phyloP scores from a whole-genome alignment of 1,284 basidiomycete species.

The Uromyces viciae-fabae region DNA sequence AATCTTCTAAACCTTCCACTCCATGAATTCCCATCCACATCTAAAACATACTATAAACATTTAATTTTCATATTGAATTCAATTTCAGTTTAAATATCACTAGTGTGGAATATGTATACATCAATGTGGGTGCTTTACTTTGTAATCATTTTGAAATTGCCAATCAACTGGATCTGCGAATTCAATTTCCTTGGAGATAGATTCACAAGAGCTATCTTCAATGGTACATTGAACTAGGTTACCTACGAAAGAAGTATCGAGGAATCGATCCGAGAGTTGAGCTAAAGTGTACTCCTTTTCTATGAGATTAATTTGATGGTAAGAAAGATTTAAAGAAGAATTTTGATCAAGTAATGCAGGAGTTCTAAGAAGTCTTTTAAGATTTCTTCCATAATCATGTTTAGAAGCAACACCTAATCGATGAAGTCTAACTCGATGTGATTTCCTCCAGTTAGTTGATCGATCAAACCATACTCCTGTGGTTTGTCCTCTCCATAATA shows the following conservation, averaged over 20 bases:
- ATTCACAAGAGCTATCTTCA: conserved; percentile 46
- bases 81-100: neutral
- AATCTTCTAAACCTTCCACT: conserved; percentile 52
- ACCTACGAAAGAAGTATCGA: conserved; percentile 56
- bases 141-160: conserved; percentile 38
- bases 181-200: conserved; percentile 45
- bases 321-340: conserved; percentile 17
- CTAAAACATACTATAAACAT: conserved; percentile 11
- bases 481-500: conserved; percentile 58
- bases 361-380: conserved; percentile 6
- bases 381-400: neutral
- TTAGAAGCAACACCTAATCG: conserved; percentile 50
- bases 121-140: neutral
- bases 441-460: conserved; percentile 55
- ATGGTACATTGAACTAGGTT: conserved; percentile 48
- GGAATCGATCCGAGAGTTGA: conserved; percentile 48
- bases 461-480: conserved; percentile 56
- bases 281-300: conserved; percentile 49
- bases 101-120: neutral
- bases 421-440: conserved; percentile 55
- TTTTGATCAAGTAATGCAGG: conserved; percentile 18
- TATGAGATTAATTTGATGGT: conserved; percentile 47
- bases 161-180: conserved; percentile 46
- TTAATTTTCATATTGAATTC: neutral
- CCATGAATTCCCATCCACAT: conserved; percentile 52